These are phyloP conservation scores for Penicillium arizonense DNA, from an alignment of 495 filamentous ascomycete genomes.

Conservation along the genomic window DNA sequence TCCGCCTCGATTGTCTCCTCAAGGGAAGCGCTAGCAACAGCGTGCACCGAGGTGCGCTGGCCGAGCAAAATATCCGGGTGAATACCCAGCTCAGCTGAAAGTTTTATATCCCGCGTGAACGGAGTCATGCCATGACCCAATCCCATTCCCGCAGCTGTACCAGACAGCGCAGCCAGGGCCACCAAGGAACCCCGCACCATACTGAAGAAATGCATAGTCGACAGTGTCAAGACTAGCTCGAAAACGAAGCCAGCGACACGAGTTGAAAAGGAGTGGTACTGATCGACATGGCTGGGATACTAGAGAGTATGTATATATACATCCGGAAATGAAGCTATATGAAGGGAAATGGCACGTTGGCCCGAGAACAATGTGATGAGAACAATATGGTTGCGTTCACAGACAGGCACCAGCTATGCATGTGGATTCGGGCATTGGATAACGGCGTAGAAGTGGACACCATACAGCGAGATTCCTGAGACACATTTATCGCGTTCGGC, in stretches of 20 bases:
- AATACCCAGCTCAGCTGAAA: constrained; percentile 26
- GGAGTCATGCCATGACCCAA: constrained; percentile 5
- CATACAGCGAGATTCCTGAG: not conserved
- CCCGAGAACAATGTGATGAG: constrained; percentile 17
- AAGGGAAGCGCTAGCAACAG: not conserved
- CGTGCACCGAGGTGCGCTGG: constrained; percentile 3
- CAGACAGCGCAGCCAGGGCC: constrained; percentile 11
- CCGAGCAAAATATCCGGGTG: constrained; percentile 19
- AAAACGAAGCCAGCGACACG: not conserved
- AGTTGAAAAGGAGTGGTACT: not conserved
- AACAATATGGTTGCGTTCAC: constrained; percentile 27
- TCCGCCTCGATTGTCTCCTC: constrained; percentile 9
- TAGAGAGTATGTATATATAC: constrained; percentile 7
- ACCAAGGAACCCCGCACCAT: not conserved
- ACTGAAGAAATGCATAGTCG: constrained; percentile 9
- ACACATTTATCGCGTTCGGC: not conserved
- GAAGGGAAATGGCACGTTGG: not conserved
- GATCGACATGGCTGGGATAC: not conserved
- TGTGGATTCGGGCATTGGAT: not conserved
- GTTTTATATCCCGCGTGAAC: constrained; percentile 21
- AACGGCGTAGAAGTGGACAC: not conserved
- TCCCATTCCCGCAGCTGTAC: constrained; percentile 9
- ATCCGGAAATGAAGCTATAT: not conserved
- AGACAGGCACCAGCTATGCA: constrained; percentile 10
- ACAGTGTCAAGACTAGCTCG: not conserved